Percentiles rank a stretch among this genome's conserved stretches.
These are phyloP conservation scores for Albifimbria verrucaria DNA, from an alignment of 2,329 filamentous ascomycete species.

Conservation along the genomic window DNA sequence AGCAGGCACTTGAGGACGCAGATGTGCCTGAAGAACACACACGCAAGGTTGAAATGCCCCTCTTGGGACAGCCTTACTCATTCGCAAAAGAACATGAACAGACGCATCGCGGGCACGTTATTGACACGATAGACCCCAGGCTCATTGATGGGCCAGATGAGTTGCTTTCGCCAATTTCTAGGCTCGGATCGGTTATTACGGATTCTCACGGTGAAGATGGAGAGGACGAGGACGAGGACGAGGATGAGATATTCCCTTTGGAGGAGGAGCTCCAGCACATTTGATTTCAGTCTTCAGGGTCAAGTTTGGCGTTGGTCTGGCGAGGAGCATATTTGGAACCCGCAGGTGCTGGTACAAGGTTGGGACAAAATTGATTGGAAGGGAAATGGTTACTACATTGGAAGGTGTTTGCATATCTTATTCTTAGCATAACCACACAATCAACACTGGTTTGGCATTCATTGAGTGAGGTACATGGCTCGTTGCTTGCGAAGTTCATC, in stretches of 20 bases:
- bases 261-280: neutral
- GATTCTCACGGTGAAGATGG: neutral
- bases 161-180: neutral
- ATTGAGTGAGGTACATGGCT: neutral
- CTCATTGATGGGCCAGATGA: constrained; percentile 4
- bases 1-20: neutral
- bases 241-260: neutral
- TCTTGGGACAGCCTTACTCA: neutral
- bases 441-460: no score
- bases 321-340: no score
- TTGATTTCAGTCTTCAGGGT: neutral
- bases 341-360: no score
- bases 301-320: neutral
- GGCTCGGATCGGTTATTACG: neutral
- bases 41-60: neutral
- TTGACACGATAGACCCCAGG: constrained; percentile 9
- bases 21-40: neutral
- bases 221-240: neutral
- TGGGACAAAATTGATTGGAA: no score
- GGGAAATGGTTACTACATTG: no score
- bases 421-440: no score
- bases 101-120: neutral
- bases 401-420: no score
- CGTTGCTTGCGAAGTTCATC: neutral
- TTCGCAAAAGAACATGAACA: no score